phyloP scores from a whole-genome alignment of 2,329 filamentous ascomycete species.

The Aspergillus awamori region DNA sequence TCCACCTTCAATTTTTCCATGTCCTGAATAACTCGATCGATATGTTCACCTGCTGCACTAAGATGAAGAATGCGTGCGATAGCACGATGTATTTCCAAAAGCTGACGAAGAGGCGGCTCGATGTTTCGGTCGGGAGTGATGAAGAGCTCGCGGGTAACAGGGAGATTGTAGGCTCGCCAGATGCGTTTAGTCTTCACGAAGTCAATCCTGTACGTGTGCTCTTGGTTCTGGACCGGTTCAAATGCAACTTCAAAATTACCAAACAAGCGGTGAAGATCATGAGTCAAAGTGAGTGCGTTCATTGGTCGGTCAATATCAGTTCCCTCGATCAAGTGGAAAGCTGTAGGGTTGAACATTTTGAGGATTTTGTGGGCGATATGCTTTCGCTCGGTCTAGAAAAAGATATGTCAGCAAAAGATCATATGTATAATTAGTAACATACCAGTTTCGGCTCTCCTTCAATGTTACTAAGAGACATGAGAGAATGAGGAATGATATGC shows the following conservation, averaged over 20 bases:
- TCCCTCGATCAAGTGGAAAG: slow-evolving; percentile 43
- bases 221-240: slow-evolving; percentile 22
- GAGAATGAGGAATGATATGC: slow-evolving; percentile 12
- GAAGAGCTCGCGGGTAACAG: slow-evolving; percentile 10
- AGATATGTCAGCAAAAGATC: slow-evolving; percentile 16
- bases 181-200: neutral
- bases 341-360: slow-evolving; percentile 47
- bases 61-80: slow-evolving; percentile 30
- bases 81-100: slow-evolving; percentile 28
- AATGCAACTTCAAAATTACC: slow-evolving; percentile 39
- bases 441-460: slow-evolving; percentile 20
- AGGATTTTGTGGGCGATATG: slow-evolving; percentile 42
- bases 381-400: slow-evolving; percentile 28
- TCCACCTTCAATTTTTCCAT: slow-evolving; percentile 18
- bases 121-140: slow-evolving; percentile 28
- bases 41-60: slow-evolving; percentile 23
- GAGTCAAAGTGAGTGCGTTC: slow-evolving; percentile 44
- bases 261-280: slow-evolving; percentile 33
- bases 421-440: slow-evolving; percentile 4
- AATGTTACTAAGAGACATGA: slow-evolving; percentile 5
- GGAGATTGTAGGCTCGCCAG: neutral
- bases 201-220: slow-evolving; percentile 34
- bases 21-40: slow-evolving; percentile 27
- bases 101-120: slow-evolving; percentile 33
- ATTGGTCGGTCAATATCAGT: slow-evolving; percentile 44